Percentiles rank a stretch among this genome's conserved stretches.
These are phyloP conservation scores for Rhododendron ferrugineum DNA, from an alignment of 148 eudicot species.

Conservation along the genomic window DNA sequence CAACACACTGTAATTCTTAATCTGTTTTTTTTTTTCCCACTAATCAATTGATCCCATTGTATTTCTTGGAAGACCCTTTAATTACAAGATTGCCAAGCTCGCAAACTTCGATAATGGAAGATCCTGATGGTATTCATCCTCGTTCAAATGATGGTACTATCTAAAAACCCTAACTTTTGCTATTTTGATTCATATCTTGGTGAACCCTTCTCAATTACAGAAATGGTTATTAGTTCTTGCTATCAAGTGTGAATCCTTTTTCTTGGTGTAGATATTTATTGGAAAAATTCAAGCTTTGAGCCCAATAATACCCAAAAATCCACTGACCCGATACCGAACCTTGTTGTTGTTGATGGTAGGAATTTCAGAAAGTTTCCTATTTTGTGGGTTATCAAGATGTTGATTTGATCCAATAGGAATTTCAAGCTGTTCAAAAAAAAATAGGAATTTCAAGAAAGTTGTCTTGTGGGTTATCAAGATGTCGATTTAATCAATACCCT, in stretches of 20 bases:
- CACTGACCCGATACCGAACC: constrained; percentile 6
- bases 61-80: constrained; percentile 19
- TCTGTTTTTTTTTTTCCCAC: neutral
- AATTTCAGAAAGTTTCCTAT: neutral
- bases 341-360: constrained; percentile 12
- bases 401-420: neutral
- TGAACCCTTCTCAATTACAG: neutral
- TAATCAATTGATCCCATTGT: neutral
- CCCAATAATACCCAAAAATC: neutral
- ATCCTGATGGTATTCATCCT: constrained; percentile 14
- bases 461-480: neutral
- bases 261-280: neutral
- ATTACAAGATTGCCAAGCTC: constrained; percentile 12
- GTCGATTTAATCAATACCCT: constrained; percentile 2
- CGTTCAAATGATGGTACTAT: constrained; percentile 23
- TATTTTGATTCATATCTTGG: neutral
- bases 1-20: neutral
- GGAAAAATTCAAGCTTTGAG: constrained; percentile 12
- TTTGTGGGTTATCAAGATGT: neutral
- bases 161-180: neutral
- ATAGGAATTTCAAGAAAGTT: neutral
- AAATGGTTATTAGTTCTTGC: neutral
- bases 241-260: neutral
- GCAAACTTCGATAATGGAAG: constrained; percentile 23
- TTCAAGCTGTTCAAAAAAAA: neutral